Percentiles rank a stretch among this genome's conserved stretches.
phyloP scores from a whole-genome alignment of 257 asterid genomes.

The Hygrophila difformis region DNA sequence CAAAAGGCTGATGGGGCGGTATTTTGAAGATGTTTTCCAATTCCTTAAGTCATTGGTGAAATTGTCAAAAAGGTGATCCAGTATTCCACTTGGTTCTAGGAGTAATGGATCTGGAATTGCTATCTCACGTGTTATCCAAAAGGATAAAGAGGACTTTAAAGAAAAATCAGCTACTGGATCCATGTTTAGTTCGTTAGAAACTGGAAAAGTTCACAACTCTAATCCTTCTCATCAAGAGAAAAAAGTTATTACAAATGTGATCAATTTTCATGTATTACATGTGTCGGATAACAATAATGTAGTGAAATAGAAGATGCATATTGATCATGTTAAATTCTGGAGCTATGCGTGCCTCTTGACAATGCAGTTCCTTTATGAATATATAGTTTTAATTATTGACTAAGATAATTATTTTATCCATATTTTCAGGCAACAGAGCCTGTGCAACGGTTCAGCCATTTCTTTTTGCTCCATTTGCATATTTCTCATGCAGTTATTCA shows the following conservation, averaged over 20 bases:
- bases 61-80: too few species aligned
- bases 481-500: slow-evolving; percentile 63
- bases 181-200: slow-evolving; percentile 27
- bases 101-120: slow-evolving; percentile 18
- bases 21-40: too few species aligned
- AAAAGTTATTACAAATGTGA: slow-evolving; percentile 20
- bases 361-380: too few species aligned
- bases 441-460: slow-evolving; percentile 88
- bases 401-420: slow-evolving; percentile 6
- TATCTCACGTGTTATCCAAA: slow-evolving; percentile 19
- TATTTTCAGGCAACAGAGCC: slow-evolving; percentile 58
- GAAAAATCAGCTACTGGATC: slow-evolving; percentile 18
- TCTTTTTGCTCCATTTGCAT: slow-evolving; percentile 79
- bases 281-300: slow-evolving; percentile 26
- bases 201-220: slow-evolving; percentile 35
- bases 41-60: too few species aligned
- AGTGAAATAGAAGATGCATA: too few species aligned
- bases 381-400: too few species aligned
- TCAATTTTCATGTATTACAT: slow-evolving; percentile 22
- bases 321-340: too few species aligned
- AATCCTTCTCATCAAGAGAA: slow-evolving; percentile 18
- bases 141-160: slow-evolving; percentile 18
- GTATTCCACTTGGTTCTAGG: too few species aligned
- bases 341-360: too few species aligned
- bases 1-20: too few species aligned